phyloP scores from a whole-genome alignment of 148 eudicot species.

The Fagopyrum esculentum region DNA sequence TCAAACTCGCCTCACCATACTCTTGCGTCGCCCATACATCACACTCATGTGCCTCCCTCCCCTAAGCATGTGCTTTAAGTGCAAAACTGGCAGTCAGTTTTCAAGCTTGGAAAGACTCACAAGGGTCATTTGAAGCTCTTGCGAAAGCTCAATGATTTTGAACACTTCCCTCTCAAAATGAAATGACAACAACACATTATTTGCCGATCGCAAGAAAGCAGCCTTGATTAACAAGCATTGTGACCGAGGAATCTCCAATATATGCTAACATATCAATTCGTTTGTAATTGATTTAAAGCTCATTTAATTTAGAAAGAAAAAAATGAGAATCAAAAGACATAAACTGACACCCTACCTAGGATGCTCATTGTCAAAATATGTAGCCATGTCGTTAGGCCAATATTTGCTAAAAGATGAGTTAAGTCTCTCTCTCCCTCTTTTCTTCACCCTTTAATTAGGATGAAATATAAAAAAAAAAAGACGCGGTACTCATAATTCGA shows the following conservation, averaged over 20 bases:
- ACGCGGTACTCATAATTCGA: no score
- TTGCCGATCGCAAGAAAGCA: neutral
- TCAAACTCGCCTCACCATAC: neutral
- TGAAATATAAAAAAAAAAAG: no score
- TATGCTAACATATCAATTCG: no score
- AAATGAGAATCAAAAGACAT: no score
- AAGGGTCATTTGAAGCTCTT: neutral
- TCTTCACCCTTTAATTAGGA: no score
- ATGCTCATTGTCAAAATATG: no score
- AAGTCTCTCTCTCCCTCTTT: no score
- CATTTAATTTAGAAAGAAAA: no score
- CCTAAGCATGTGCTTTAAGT: neutral
- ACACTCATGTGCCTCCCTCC: neutral
- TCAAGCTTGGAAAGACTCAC: neutral
- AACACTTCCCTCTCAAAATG: neutral
- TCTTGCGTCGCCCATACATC: conserved; percentile 6
- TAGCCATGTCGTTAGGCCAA: no score
- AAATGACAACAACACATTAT: neutral
- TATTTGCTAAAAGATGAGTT: no score
- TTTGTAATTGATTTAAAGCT: no score
- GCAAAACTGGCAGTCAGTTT: neutral
- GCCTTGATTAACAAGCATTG: conserved; percentile 4
- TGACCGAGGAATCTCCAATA: neutral
- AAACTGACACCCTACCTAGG: no score
- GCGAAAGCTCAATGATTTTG: neutral